Evolutionary conservation across 2,329 filamentous ascomycete genomes (phyloP), one percentile per base, ranked within the genome.

Genomic region (Exophiala sp.): DNA sequence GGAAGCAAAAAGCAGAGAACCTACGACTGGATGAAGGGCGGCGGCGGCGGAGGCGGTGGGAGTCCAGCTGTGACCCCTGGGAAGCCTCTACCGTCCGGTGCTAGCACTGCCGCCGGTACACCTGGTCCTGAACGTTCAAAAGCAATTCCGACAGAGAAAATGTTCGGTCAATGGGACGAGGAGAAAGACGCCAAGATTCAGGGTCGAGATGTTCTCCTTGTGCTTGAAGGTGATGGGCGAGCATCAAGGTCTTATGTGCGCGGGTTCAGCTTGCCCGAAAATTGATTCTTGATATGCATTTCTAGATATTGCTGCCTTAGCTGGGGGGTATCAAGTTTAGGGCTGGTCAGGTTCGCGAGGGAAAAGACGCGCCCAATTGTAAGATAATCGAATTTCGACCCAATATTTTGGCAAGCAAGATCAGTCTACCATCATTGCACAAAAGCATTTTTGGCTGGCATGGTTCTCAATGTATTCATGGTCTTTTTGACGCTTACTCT

Each of bases 111-210:
- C 18, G 53, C 52, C 11, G 57, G 57, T 20, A 59, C 58, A 16
- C 54, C 59, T 16, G 54, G 42, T 14, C 49, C 53, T 39, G 55
- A 60, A 14, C 55, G 57, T 34, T 34, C 51, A 34, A 52, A 61
- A 62, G 38, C 67, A 63, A 43, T 47, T 51, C 44, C 65, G 61
- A 47, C 67, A 12, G 78, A 81, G 20, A 83, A 84, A 49, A 82
- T 84, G 49, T 73, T 89, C 35, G 89, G 89, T n/a, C 78, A 80
- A 12, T 89, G 86, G 80, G 81, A 89, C 55, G 91, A 96, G 69
- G 83, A 86, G 18, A 87, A 86, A 66, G 90, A 89, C 32, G 81
- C 79, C 62, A 85, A 86, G 21, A 89, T 96, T 44, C 91, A 96
- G 72, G 75, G 95, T 48, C 81, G 92, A 50, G 92, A 96, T 69